A percentile compares a stretch with the other conserved stretches of the same genome.
phyloP scores from a whole-genome alignment of 129 eudicot species.

The Apium graveolens region DNA sequence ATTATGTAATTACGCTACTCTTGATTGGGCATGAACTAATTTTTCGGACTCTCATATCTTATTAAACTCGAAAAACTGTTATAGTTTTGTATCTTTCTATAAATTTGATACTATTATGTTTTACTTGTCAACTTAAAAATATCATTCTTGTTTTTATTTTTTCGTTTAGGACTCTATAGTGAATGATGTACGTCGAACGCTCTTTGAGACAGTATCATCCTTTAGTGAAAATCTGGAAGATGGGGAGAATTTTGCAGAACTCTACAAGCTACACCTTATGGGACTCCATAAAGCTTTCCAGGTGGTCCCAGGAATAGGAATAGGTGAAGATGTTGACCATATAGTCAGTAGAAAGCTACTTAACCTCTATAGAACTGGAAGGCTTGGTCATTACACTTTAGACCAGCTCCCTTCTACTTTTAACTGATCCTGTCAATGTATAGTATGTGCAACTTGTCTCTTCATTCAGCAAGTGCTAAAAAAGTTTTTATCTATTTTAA shows the following conservation, averaged over 20 bases:
- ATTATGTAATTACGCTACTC: neutral
- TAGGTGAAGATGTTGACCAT: conserved; percentile 24
- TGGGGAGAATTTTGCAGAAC: conserved; percentile 31
- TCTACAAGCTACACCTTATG: conserved; percentile 35
- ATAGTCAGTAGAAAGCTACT: conserved; percentile 53
- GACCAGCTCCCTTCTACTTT: conserved; percentile 27
- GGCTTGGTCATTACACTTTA: conserved; percentile 75
- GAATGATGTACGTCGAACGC: conserved; percentile 43
- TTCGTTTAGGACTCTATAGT: conserved; percentile 51
- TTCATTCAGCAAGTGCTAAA: too few relatives aligned
- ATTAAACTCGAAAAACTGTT: neutral
- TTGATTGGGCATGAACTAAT: neutral
- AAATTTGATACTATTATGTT: neutral
- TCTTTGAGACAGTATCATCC: conserved; percentile 39
- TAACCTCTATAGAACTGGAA: conserved; percentile 69
- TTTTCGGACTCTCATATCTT: neutral
- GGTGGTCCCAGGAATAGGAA: conserved; percentile 23
- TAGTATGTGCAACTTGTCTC: too few relatives aligned
- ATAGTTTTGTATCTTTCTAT: neutral
- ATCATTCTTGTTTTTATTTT: neutral
- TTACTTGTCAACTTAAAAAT: neutral
- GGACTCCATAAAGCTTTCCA: conserved; percentile 37
- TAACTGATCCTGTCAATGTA: neutral
- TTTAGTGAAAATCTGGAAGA: conserved; percentile 37
- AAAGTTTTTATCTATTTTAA: too few relatives aligned